These are phyloP conservation scores for Gossypium thurberi DNA, from an alignment of 345 rosid species.

Conservation along the genomic window DNA sequence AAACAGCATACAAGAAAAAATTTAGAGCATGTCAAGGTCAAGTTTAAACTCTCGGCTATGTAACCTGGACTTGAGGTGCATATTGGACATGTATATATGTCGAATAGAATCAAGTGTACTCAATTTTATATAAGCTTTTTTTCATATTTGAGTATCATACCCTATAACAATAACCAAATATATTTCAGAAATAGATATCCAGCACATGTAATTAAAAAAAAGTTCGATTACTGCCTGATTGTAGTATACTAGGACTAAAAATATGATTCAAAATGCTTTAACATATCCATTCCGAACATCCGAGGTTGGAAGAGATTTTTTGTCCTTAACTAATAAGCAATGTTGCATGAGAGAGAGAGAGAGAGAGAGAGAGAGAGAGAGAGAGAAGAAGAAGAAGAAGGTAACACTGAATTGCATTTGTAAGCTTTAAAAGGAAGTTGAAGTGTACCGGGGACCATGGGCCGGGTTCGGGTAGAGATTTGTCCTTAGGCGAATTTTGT, in stretches of 20 bases:
- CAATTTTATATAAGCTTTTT: not conserved
- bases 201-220: too few relatives aligned
- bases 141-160: too few relatives aligned
- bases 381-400: not conserved
- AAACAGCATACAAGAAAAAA: not conserved
- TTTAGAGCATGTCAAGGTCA: not conserved
- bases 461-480: constrained; percentile 62
- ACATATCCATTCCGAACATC: not conserved
- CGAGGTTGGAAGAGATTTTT: not conserved
- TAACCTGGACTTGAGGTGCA: not conserved
- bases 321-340: not conserved
- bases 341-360: not conserved
- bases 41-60: not conserved
- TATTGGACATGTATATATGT: not conserved
- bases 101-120: not conserved
- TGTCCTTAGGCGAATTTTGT: constrained; percentile 79
- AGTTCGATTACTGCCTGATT: not conserved
- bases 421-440: not conserved
- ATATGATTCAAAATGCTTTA: not conserved
- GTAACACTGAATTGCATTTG: not conserved
- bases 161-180: too few relatives aligned
- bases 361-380: too few relatives aligned
- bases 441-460: constrained; percentile 90
- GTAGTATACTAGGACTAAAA: not conserved
- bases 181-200: too few relatives aligned